These are phyloP conservation scores for Yarrowia porcina DNA, from an alignment of 805 yeast genomes.

Conservation along the genomic window DNA sequence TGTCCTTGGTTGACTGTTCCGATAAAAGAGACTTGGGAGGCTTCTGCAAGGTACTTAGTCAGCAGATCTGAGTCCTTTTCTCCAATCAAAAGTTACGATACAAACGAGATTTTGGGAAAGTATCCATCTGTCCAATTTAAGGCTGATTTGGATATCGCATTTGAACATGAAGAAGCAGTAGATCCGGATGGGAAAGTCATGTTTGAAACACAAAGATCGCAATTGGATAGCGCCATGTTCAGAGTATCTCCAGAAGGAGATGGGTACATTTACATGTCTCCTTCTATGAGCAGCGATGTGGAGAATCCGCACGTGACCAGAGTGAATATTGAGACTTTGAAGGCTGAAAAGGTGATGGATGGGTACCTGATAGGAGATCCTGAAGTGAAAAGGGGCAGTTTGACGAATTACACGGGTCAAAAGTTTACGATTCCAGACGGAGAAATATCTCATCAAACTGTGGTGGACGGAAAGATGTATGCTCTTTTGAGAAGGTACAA, in stretches of 20 bases:
- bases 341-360: neutral
- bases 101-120: neutral
- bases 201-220: slow-evolving; percentile 17
- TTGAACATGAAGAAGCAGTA: slow-evolving; percentile 2
- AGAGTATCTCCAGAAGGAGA: neutral
- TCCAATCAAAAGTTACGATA: neutral
- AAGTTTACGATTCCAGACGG: neutral
- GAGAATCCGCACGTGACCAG: neutral
- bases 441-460: neutral
- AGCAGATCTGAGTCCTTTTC: neutral
- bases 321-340: neutral
- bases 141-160: slow-evolving; percentile 4
- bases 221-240: neutral
- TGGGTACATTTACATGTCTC: slow-evolving; percentile 7
- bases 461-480: slow-evolving; percentile 2
- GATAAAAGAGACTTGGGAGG: neutral
- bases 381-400: neutral
- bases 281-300: slow-evolving; percentile 4
- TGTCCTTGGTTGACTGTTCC: slow-evolving; percentile 11
- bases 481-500: neutral
- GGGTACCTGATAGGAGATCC: slow-evolving; percentile 8
- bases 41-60: neutral
- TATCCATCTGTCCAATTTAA: neutral
- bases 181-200: slow-evolving; percentile 12
- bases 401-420: neutral